Evolutionary conservation across 2,329 filamentous ascomycete species (phyloP), one percentile per base, ranked within the genome.

Genomic region (Graphilbum fragrans): DNA sequence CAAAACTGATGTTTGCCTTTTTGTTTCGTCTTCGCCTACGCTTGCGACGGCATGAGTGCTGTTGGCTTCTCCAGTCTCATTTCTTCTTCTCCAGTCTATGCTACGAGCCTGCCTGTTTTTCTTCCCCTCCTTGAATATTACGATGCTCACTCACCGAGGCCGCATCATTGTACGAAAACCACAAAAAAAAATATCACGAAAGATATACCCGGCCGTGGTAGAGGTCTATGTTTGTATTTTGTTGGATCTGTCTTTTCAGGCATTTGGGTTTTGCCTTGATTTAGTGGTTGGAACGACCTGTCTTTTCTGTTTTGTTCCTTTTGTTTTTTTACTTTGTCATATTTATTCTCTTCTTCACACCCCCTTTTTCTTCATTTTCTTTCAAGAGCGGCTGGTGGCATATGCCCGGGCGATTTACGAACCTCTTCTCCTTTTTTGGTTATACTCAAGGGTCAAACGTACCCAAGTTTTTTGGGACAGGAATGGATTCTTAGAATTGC

Each of bases 181-280:
- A 10, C 23, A 27, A 38, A 29, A 25, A 38, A 38, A 38, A 27
- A 8, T 21, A 29, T 27, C 23, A 38, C 9, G 17, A 27, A 37
- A 27, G 29, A 29, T 29, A 38, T 38, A 38, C 36, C 36, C 36
- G 36, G 36, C 36, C 36, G 23, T 18, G 23, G 21, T 27, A 23
- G 23, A 27, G 22, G 21, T 38, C 36, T 27, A 11, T 38, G 23
- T 38, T 39, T 39, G 27, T 31, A 12, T 38, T 37, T 21, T 23
- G 6, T 25, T 37, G 10, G 5, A 21, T 19, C 9, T 31, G 27
- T 31, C 16, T 35, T 19, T 18, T 4, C 19, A 11, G 35, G n/a
- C 23, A 5, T 14, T 32, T 39, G 37, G 37, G 33, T 39, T 12
- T 38, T 14, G 37, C 29, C 27, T 22, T 39, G 19, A 4, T 25